Evolutionary conservation across 306 rosid species (phyloP).

Genomic region (Prosopis cineraria): DNA sequence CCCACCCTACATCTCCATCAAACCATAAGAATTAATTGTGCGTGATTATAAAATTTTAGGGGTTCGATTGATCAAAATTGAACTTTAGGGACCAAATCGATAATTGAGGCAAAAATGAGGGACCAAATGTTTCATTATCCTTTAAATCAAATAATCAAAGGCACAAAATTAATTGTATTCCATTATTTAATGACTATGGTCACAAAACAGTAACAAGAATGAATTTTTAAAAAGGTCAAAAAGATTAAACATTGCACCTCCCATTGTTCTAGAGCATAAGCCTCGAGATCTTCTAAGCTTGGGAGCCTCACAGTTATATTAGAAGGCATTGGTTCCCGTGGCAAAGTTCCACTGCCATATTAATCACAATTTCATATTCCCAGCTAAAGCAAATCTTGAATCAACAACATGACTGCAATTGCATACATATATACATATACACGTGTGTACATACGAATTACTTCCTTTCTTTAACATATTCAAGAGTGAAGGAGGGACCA

Average conservation of each 20-base stretch:
- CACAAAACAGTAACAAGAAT: conserved; percentile 8
- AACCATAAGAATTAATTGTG: too few relatives aligned
- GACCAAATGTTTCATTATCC: too few relatives aligned
- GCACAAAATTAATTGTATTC: conserved; percentile 13
- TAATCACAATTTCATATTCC: conserved; percentile 44
- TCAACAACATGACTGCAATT: conserved; percentile 24
- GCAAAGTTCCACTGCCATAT: conserved; percentile 83
- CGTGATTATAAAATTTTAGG: too few relatives aligned
- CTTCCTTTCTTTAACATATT: conserved; percentile 13
- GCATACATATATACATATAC: background rate
- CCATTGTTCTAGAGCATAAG: conserved; percentile 83
- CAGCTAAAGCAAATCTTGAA: conserved; percentile 31
- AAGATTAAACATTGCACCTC: conserved; percentile 61
- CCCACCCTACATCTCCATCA: too few relatives aligned
- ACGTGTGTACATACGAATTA: background rate
- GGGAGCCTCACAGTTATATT: conserved; percentile 86
- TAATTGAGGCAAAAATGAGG: too few relatives aligned
- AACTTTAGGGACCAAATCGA: too few relatives aligned
- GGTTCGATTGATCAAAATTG: too few relatives aligned
- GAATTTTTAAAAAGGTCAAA: conserved; percentile 18
- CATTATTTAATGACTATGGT: conserved; percentile 10
- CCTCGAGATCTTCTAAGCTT: conserved; percentile 78
- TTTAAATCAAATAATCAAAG: conserved; percentile 27
- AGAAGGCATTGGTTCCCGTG: conserved; percentile 92
- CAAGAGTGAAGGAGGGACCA: conserved; percentile 32